phyloP scores from a whole-genome alignment of 345 rosid genomes.

The Corymbia maculata region DNA sequence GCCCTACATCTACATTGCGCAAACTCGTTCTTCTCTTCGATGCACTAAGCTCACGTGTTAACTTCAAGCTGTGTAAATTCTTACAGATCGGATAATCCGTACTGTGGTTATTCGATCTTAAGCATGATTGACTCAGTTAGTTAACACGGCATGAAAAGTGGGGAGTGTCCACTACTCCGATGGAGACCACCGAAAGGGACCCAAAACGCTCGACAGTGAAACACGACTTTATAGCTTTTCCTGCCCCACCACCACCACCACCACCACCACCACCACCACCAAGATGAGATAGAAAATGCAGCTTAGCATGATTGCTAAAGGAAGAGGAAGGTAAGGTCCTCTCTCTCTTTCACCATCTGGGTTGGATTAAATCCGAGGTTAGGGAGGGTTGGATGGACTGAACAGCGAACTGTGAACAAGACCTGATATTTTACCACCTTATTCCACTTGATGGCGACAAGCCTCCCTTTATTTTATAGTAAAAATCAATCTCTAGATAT shows the following conservation, averaged over 20 bases:
- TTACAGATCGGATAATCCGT: neutral
- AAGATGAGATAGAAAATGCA: neutral
- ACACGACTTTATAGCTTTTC: neutral
- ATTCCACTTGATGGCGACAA: neutral
- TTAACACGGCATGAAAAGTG: neutral
- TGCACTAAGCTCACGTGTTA: neutral
- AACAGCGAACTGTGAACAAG: neutral
- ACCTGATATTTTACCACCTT: neutral
- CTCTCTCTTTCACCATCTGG: neutral
- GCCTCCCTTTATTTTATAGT: neutral
- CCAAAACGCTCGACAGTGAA: neutral
- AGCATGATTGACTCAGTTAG: neutral
- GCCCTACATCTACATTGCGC: neutral
- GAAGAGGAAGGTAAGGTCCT: neutral
- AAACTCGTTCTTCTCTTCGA: neutral
- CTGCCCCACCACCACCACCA: neutral
- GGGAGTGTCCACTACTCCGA: neutral
- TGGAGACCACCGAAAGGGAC: neutral
- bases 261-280: neutral
- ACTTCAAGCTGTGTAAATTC: neutral
- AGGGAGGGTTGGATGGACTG: neutral
- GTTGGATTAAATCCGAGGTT: neutral
- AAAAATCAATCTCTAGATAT: neutral
- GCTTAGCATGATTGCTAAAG: neutral
- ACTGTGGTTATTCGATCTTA: neutral